Evolutionary conservation across 1,139 yeast species (phyloP).

Genomic region (Meyerozyma guilliermondii): DNA sequence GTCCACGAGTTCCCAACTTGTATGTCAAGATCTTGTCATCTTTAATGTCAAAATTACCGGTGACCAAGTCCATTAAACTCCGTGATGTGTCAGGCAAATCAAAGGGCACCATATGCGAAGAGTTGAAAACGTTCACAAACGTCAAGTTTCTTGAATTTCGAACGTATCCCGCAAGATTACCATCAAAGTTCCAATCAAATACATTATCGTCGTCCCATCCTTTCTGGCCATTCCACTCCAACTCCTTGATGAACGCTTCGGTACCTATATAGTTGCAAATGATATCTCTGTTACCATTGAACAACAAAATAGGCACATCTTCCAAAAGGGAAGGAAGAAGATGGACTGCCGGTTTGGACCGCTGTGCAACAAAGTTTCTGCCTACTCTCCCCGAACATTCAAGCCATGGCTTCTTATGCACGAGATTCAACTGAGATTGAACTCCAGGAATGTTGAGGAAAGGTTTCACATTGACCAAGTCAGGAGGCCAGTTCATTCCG

Average conservation of each 20-base stretch:
- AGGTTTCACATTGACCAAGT: constrained; percentile 50
- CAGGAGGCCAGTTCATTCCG: constrained; percentile 94
- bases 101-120: constrained; percentile 94
- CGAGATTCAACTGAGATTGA: constrained; percentile 53
- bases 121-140: constrained; percentile 64
- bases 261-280: constrained; percentile 85
- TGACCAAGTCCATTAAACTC: constrained; percentile 57
- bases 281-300: constrained; percentile 85
- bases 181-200: constrained; percentile 51
- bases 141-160: constrained; percentile 66
- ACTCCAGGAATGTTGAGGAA: constrained; percentile 59
- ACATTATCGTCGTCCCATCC: constrained; percentile 45
- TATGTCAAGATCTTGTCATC: constrained; percentile 8
- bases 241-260: constrained; percentile 53
- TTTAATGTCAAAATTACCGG: constrained; percentile 26
- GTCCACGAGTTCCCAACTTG: constrained; percentile 5
- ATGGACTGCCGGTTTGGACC: constrained; percentile 57
- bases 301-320: constrained; percentile 62
- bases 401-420: constrained; percentile 48
- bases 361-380: constrained; percentile 41
- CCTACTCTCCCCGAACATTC: constrained; percentile 73
- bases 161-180: constrained; percentile 46
- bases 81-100: constrained; percentile 70
- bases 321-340: constrained; percentile 62
- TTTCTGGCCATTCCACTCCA: constrained; percentile 62